These are phyloP conservation scores for Helichrysum umbraculigerum DNA, from an alignment of 129 eudicot species.

Conservation along the genomic window DNA sequence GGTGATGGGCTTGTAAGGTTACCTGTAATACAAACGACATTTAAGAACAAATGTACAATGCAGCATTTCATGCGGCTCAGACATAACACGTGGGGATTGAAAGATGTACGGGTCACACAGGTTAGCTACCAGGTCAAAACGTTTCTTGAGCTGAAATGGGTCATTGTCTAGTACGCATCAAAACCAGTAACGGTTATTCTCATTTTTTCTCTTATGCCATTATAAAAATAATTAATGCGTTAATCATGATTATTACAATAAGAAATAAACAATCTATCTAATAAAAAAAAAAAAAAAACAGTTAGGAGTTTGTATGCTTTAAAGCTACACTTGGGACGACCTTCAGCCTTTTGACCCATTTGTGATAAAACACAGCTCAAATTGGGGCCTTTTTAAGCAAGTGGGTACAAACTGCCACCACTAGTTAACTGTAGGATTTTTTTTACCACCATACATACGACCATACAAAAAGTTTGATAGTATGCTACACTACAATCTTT, in stretches of 20 bases:
- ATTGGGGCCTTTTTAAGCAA: neutral
- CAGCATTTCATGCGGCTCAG: neutral
- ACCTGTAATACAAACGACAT: conserved; percentile 31
- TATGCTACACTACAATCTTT: neutral
- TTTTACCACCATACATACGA: too few species aligned
- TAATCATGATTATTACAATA: too few species aligned
- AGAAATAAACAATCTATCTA: too few species aligned
- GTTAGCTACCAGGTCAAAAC: neutral
- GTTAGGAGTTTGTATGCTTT: too few species aligned
- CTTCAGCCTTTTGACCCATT: neutral
- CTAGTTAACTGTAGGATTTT: too few species aligned
- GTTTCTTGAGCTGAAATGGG: neutral
- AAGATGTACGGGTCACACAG: too few species aligned
- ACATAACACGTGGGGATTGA: neutral
- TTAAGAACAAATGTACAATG: neutral
- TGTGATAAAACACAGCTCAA: neutral
- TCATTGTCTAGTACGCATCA: neutral
- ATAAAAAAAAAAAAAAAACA: too few species aligned
- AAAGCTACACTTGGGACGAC: neutral
- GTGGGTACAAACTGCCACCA: too few species aligned
- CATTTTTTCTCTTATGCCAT: too few species aligned
- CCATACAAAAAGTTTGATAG: too few species aligned
- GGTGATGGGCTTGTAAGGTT: conserved; percentile 32
- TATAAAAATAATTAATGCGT: too few species aligned
- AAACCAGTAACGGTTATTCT: neutral